Base-by-base conservation (phyloP, 441 rosid species). In the Erodium texanum region DNA sequence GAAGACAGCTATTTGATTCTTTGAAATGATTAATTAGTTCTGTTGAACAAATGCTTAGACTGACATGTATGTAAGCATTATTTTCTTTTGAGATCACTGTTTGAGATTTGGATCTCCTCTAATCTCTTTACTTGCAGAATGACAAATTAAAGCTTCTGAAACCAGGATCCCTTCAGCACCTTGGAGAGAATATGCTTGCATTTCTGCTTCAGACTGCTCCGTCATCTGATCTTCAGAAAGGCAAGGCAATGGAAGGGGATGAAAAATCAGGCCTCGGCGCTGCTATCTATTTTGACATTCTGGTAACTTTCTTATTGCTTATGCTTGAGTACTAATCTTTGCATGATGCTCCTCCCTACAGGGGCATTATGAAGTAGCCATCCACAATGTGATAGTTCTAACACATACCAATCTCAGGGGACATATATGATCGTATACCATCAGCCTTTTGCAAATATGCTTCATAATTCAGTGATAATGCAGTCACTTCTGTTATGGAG, bases 101-200 rank as follows among this genome's bases (percentile, higher is more conserved):
- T 56, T 69, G 61, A 68, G 43, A 68, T 59, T 67, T 75, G 64
- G 68, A 69, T 45, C 24, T 65, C 52, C 67, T 15, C 15, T 56
- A 43, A 56, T 56, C 62, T 56, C 27, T 70, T 69, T 70, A 24
- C 12, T 0, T 82, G 84, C 91, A 94, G 99, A 94, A 94, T 76
- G 99, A 94, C 87, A 94, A 84, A 77, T 56, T 91, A 71, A 93
- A 94, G 75, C 87, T 94, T 34, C 71, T 94, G 73, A 87, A 89
- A 77, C 70, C 91, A 36, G 98, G 98, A 71, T 90, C 98, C 18
- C 96, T 93, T 68, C 99, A 94, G 81, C 97, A 94, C 85, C 89
- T 86, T 66, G 97, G 99, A 70, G 99, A 94, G 77, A 91, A 94
- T 75, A 82, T 92, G 90, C 99, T 94, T 74, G 86, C 96, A 71